Base-by-base conservation (phyloP, 805 yeast genomes). In the Teunomyces tritomae region DNA sequence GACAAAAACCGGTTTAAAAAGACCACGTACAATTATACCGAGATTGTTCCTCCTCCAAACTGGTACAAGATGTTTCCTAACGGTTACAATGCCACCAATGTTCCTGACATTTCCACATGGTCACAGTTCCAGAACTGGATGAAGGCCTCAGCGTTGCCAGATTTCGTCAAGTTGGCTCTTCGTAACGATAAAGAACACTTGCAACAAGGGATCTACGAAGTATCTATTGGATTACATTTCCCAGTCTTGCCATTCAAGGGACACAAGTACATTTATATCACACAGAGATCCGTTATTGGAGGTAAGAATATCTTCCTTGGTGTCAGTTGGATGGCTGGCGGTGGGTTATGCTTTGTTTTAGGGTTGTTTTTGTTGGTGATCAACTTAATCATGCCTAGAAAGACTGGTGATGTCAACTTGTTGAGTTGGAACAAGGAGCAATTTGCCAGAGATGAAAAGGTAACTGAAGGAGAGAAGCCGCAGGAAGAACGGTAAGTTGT, bases 221-320 rank as follows among this genome's bases (percentile, higher is more conserved):
- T 84, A 16, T 68, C 76, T 34, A 76, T 85, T 34, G 94, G 90
- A 0, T 70, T 87, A 51, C 90, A 87, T 56, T 87, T 87, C 82
- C 95, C 95, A 4, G 92, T 87, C 2, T 69, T 73, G 20, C 82
- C 79, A 30, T 87, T 76, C 62, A 69, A 82, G 5, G 92, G 92
- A 47, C 77, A 79, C 48, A 87, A 87, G 63, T 80, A 77, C 47
- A 64, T 87, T 24, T 87, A 80, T 57, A 54, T 87, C 26, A 78
- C 88, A 3, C 89, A 89, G 36, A 77, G 88, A 51, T 82, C 89
- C 2, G 83, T 79, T 4, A 77, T 84, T 52, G 95, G 95, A 11
- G 92, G 94, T 20, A 84, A 83, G 64, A 87, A 87, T 63, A 63
- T 76, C 34, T 87, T 87, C 59, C 67, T 87, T 54, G 95, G 94